These are phyloP conservation scores for Fraxinus velutina DNA, from an alignment of 305 asterid species.

Conservation along the genomic window DNA sequence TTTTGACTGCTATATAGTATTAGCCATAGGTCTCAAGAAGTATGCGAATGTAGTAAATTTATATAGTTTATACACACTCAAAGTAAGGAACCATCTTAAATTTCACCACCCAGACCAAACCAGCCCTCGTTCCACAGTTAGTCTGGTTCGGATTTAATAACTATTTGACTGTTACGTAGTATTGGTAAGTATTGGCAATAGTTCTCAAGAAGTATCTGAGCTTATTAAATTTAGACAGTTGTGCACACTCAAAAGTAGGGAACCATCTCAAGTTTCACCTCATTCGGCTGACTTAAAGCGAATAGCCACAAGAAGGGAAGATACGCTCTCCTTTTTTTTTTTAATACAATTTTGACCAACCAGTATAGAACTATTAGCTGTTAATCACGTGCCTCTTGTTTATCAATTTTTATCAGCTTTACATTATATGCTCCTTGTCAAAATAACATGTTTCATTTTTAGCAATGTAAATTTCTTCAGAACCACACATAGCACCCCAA, in stretches of 20 bases:
- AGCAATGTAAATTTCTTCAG: not conserved
- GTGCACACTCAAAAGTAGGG: not conserved
- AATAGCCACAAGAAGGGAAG: not conserved
- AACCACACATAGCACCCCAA: not conserved
- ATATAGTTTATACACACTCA: not conserved
- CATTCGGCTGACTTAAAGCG: not conserved
- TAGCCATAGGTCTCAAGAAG: not conserved
- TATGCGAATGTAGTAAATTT: not conserved
- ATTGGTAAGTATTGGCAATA: not conserved
- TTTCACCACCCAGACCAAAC: not conserved
- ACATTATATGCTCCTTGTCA: not conserved
- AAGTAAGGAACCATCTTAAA: not conserved
- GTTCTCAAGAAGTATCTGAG: not conserved
- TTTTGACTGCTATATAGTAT: not conserved
- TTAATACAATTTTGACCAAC: not conserved
- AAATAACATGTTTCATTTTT: not conserved
- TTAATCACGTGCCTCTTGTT: not conserved
- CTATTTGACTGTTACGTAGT: not conserved
- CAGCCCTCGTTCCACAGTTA: not conserved
- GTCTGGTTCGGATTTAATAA: too few relatives aligned
- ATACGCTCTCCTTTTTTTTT: not conserved
- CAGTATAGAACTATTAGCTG: not conserved
- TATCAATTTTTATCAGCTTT: not conserved
- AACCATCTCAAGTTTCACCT: not conserved
- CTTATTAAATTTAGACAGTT: not conserved